Evolutionary conservation across 352 stramenopile species (phyloP).

Genomic region (Pythium folliculosum): DNA sequence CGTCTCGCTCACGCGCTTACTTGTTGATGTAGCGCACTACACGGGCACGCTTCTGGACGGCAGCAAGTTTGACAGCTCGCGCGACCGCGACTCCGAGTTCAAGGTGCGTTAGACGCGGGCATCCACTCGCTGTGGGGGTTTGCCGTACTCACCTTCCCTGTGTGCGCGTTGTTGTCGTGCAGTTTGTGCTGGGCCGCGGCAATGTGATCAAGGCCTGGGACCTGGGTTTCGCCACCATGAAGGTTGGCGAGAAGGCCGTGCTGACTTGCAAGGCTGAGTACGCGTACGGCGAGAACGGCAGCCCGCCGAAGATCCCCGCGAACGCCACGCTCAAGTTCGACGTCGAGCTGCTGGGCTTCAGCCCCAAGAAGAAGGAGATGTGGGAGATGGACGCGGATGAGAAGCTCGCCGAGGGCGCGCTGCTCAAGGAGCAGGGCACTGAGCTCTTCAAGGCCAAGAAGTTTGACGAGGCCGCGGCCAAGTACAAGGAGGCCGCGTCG

Average conservation of each 20-base stretch:
- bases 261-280: conserved; percentile 93
- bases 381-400: conserved; percentile 90
- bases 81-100: conserved; percentile 86
- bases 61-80: conserved; percentile 94
- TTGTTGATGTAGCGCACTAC: conserved; percentile 85
- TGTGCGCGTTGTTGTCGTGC: neutral
- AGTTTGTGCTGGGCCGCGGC: conserved; percentile 86
- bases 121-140: too few relatives aligned
- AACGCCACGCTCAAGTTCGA: conserved; percentile 96
- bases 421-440: conserved; percentile 91
- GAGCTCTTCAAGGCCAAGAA: conserved; percentile 92
- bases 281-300: conserved; percentile 91
- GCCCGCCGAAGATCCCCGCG: conserved; percentile 93
- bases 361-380: conserved; percentile 94
- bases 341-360: conserved; percentile 94
- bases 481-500: conserved; percentile 75
- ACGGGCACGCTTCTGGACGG: conserved; percentile 94
- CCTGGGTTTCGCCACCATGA: conserved; percentile 92
- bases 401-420: conserved; percentile 84
- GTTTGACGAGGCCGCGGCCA: conserved; percentile 84
- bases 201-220: conserved; percentile 92
- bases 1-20: neutral
- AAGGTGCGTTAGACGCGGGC: conserved; percentile 41
- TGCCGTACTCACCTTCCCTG: too few relatives aligned
- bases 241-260: conserved; percentile 94